A percentile compares a stretch with the other conserved stretches of the same genome.
Evolutionary conservation across 2,329 filamentous ascomycete species (phyloP).

Genomic region (Fusarium abutilonis): DNA sequence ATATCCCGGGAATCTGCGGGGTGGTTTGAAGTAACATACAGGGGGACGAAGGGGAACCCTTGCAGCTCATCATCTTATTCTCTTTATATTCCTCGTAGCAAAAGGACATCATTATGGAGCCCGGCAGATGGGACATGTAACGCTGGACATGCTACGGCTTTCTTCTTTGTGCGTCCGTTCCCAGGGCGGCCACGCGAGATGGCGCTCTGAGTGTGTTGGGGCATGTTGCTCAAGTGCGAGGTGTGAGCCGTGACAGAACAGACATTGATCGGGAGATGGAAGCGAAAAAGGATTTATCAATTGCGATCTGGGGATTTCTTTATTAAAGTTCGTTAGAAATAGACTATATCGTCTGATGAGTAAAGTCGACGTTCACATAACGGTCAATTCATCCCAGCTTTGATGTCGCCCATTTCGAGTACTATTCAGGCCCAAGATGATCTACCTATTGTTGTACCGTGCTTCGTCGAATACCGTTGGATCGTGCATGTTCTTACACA

Average conservation of each 20-base stretch:
- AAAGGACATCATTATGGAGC: slow-evolving; percentile 22
- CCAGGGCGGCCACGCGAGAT: slow-evolving; percentile 46
- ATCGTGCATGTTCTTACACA: slow-evolving; percentile 22
- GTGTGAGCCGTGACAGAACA: slow-evolving; percentile 30
- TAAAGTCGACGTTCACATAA: background rate
- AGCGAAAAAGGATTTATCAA: background rate
- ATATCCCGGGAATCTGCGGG: background rate
- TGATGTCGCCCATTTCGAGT: slow-evolving; percentile 3
- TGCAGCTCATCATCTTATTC: too few species aligned
- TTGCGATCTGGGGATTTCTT: background rate
- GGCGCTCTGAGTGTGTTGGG: slow-evolving; percentile 35
- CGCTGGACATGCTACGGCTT: slow-evolving; percentile 28
- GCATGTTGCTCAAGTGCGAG: slow-evolving; percentile 31
- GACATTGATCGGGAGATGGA: slow-evolving; percentile 3
- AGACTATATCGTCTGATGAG: too few species aligned
- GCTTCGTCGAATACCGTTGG: slow-evolving; percentile 21
- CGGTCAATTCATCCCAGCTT: slow-evolving; percentile 6
- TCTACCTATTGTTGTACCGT: slow-evolving; percentile 8
- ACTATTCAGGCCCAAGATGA: background rate
- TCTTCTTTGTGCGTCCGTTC: slow-evolving; percentile 27
- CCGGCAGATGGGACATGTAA: slow-evolving; percentile 43
- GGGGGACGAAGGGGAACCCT: too few species aligned
- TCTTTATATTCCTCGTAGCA: slow-evolving; percentile 1
- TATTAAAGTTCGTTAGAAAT: background rate
- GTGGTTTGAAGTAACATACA: too few species aligned